phyloP scores from a whole-genome alignment of 2,329 filamentous ascomycete species.

The Monilinia fructigena region DNA sequence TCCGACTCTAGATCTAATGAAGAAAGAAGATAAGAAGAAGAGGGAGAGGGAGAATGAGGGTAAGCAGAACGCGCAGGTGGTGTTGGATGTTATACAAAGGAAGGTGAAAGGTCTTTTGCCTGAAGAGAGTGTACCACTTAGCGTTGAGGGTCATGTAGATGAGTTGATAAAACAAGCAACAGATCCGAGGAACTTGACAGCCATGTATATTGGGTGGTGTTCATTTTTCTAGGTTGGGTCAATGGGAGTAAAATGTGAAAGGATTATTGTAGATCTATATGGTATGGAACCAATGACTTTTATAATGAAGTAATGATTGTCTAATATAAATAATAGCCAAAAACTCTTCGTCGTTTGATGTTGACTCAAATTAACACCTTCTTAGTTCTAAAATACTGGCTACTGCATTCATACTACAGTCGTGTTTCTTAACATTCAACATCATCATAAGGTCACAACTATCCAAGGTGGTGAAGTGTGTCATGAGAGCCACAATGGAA shows the following conservation, averaged over 20 bases:
- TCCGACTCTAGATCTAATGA: constrained; percentile 87
- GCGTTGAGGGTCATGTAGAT: constrained; percentile 96
- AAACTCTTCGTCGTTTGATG: too few species aligned
- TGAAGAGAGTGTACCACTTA: constrained; percentile 86
- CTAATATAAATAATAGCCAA: too few species aligned
- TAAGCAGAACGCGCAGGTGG: constrained; percentile 70
- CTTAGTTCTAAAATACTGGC: too few species aligned
- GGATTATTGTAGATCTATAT: neutral
- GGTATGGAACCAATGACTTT: neutral
- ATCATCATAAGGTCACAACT: too few species aligned
- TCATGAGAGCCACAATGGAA: too few species aligned
- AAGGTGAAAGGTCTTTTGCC: constrained; percentile 83
- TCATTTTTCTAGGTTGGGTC: constrained; percentile 55
- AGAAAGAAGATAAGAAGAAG: constrained; percentile 58
- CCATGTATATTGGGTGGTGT: constrained; percentile 98
- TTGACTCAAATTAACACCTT: too few species aligned
- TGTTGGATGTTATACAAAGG: constrained; percentile 82
- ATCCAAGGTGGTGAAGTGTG: too few species aligned
- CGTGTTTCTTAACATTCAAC: too few species aligned
- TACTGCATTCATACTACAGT: too few species aligned
- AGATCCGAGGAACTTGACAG: constrained; percentile 73
- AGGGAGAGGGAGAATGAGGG: constrained; percentile 44
- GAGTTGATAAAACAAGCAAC: constrained; percentile 87
- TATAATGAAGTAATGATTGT: neutral
- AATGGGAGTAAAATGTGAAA: neutral